These are phyloP conservation scores for Heterobasidion parviporum DNA, from an alignment of 1,284 basidiomycete genomes.

Conservation along the genomic window DNA sequence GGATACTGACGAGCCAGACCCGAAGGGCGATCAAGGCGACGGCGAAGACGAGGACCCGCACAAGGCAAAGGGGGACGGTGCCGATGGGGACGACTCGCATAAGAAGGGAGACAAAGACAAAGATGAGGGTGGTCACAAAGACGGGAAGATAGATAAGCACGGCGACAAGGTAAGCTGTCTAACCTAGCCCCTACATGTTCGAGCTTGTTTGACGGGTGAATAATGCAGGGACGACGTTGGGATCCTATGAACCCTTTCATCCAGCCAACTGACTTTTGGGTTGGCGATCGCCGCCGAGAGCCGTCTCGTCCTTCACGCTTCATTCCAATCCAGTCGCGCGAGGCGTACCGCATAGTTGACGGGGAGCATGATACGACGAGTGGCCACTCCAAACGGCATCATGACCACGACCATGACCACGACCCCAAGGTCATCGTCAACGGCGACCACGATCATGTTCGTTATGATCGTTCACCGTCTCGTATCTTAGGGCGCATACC, in stretches of 20 bases:
- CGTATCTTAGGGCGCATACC: background rate
- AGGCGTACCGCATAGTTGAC: no score
- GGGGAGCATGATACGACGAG: background rate
- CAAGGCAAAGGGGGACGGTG: background rate
- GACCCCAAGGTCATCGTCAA: slow-evolving; percentile 14
- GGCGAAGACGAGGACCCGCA: background rate
- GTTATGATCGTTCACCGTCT: slow-evolving; percentile 8
- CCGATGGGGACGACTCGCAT: background rate
- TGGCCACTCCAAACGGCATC: background rate
- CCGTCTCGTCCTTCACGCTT: slow-evolving; percentile 3
- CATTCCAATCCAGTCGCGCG: background rate
- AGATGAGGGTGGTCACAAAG: background rate
- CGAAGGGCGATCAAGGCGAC: background rate
- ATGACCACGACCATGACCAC: slow-evolving; percentile 12
- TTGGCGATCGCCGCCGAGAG: slow-evolving; percentile 12
- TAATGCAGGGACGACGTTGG: slow-evolving; percentile 9
- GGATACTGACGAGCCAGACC: background rate
- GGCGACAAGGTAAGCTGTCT: slow-evolving; percentile 11
- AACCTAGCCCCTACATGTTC: background rate
- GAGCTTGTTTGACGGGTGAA: background rate
- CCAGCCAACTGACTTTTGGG: slow-evolving; percentile 15
- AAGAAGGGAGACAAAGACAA: background rate
- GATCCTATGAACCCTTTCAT: slow-evolving; percentile 14
- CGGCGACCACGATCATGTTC: slow-evolving; percentile 18
- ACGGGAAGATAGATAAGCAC: slow-evolving; percentile 7